Evolutionary conservation across 1,139 yeast species (phyloP).

Genomic region (Hansenula sp.): DNA sequence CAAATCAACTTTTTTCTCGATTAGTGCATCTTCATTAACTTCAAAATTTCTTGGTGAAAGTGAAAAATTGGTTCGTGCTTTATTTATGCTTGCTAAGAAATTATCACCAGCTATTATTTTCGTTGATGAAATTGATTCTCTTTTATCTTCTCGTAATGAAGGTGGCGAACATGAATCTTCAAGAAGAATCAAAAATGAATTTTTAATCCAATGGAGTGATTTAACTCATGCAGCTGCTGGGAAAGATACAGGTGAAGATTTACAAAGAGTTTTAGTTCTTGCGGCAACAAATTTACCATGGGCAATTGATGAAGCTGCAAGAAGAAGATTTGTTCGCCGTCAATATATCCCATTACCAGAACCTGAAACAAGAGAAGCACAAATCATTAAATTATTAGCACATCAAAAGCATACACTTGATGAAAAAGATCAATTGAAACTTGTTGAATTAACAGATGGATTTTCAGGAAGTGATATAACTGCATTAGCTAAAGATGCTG

Average conservation of each 20-base stretch:
- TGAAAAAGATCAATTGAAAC: conserved; percentile 56
- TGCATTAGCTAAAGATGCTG: conserved; percentile 95
- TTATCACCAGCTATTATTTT: conserved; percentile 92
- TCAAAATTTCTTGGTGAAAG: conserved; percentile 93
- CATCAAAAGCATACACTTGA: conserved; percentile 74
- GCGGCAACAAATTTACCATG: conserved; percentile 98
- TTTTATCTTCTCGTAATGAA: conserved; percentile 77
- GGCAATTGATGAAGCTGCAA: conserved; percentile 98
- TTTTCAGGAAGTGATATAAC: conserved; percentile 94
- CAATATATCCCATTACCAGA: conserved; percentile 97
- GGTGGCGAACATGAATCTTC: conserved; percentile 89
- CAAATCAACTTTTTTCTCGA: conserved; percentile 88
- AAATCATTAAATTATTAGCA: conserved; percentile 62
- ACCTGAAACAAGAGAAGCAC: conserved; percentile 72
- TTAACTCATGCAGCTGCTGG: conserved; percentile 93
- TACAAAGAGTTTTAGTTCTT: conserved; percentile 77
- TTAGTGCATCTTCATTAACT: conserved; percentile 87
- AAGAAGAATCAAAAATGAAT: conserved; percentile 89
- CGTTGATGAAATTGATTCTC: conserved; percentile 94
- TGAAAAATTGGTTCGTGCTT: conserved; percentile 87
- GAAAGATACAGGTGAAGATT: conserved; percentile 50
- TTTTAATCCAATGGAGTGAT: conserved; percentile 94
- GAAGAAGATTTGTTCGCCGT: conserved; percentile 88
- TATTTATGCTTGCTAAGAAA: conserved; percentile 80
- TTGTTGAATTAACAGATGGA: conserved; percentile 68